Conservation (phyloP, 2,329 filamentous ascomycete genomes). For the Nemania sp. region DNA sequence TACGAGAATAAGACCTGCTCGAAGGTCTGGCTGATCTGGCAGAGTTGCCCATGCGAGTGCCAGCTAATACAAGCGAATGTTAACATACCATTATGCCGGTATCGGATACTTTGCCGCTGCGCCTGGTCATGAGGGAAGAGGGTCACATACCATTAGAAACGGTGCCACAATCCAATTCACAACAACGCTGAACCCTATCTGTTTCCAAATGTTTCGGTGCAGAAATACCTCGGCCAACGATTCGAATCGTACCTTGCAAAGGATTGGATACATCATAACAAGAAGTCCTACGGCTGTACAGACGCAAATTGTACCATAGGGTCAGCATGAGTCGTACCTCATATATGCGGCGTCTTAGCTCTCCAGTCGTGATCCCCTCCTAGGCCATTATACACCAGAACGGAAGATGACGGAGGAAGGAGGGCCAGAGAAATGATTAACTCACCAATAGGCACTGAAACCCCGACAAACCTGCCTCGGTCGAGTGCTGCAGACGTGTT, state of each 20-base stretch:
- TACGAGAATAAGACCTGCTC: slow-evolving; percentile 76
- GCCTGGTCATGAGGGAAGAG: neutral
- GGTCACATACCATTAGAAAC: slow-evolving; percentile 69
- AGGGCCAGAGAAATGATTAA: neutral
- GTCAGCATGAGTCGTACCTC: neutral
- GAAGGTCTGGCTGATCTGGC: slow-evolving; percentile 59
- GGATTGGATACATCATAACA: slow-evolving; percentile 93
- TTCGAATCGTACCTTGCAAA: slow-evolving; percentile 85
- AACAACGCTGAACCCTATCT: slow-evolving; percentile 75
- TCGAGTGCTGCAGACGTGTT: slow-evolving; percentile 64
- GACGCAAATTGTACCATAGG: neutral
- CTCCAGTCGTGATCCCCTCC: neutral
- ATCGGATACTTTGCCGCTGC: neutral
- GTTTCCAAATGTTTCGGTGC: slow-evolving; percentile 69
- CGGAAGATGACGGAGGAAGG: neutral
- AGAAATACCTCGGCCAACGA: slow-evolving; percentile 68
- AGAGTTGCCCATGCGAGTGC: slow-evolving; percentile 70
- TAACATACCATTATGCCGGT: neutral
- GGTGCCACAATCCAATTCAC: slow-evolving; percentile 85
- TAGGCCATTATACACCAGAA: neutral
- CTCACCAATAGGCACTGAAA: slow-evolving; percentile 37
- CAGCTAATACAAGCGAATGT: slow-evolving; percentile 47
- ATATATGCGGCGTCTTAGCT: neutral
- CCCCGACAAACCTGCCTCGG: slow-evolving; percentile 70
- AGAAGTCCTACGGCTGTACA: slow-evolving; percentile 71